Evolutionary conservation across 495 filamentous ascomycete species (phyloP).

Genomic region (Xylaria venustula): DNA sequence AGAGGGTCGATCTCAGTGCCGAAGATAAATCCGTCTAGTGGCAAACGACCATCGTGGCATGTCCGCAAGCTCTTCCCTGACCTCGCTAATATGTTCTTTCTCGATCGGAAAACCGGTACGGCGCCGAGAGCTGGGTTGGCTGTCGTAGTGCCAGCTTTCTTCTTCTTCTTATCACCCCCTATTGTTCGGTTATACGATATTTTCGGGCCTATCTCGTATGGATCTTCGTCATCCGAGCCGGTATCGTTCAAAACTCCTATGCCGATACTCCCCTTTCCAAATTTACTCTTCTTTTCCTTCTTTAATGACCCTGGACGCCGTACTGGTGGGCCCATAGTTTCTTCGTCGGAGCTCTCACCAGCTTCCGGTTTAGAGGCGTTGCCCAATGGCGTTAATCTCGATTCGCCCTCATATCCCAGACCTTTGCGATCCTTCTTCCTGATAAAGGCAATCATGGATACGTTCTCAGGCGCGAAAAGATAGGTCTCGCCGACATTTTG

Average conservation of each 20-base stretch:
- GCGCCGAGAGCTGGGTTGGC: slow-evolving; percentile 63
- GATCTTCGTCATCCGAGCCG: slow-evolving; percentile 96
- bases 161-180: slow-evolving; percentile 84
- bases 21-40: slow-evolving; percentile 82
- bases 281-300: slow-evolving; percentile 50
- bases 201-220: slow-evolving; percentile 85
- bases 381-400: slow-evolving; percentile 42
- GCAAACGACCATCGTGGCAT: slow-evolving; percentile 86
- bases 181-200: slow-evolving; percentile 87
- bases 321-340: slow-evolving; percentile 35
- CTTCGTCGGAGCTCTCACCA: slow-evolving; percentile 53
- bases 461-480: slow-evolving; percentile 88
- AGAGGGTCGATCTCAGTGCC: slow-evolving; percentile 55
- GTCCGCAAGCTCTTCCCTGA: slow-evolving; percentile 61
- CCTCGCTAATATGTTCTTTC: slow-evolving; percentile 61
- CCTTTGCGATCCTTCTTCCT: slow-evolving; percentile 80
- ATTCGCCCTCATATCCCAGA: slow-evolving; percentile 73
- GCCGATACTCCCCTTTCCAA: slow-evolving; percentile 68
- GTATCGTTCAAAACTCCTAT: slow-evolving; percentile 91
- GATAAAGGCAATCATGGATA: slow-evolving; percentile 68
- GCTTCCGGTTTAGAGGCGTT: slow-evolving; percentile 17
- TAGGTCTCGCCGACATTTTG: slow-evolving; percentile 54
- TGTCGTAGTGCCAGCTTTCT: slow-evolving; percentile 52
- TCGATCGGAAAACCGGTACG: slow-evolving; percentile 77
- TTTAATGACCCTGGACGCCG: slow-evolving; percentile 26